These are phyloP conservation scores for Xylaria digitata DNA, from an alignment of 2,329 filamentous ascomycete species.

Conservation along the genomic window DNA sequence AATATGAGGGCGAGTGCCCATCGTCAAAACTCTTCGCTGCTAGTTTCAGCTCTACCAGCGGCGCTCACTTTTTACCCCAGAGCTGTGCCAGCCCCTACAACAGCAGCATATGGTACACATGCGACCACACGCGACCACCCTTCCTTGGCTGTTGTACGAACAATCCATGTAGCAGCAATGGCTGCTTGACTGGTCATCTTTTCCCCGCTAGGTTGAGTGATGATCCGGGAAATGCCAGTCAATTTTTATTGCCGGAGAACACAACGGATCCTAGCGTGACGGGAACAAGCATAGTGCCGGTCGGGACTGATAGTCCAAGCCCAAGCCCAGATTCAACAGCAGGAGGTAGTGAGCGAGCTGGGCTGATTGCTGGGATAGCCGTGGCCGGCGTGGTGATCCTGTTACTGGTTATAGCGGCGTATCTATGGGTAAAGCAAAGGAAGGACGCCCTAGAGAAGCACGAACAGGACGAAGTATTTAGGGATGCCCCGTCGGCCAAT, in stretches of 20 bases:
- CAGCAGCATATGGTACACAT: conserved; percentile 52
- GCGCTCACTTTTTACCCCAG: conserved; percentile 49
- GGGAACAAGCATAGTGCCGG: background rate
- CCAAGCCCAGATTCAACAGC: background rate
- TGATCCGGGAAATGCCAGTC: conserved; percentile 32
- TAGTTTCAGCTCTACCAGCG: conserved; percentile 48
- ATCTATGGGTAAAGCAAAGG: conserved; percentile 35
- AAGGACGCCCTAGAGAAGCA: conserved; percentile 3
- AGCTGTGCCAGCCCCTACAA: conserved; percentile 45
- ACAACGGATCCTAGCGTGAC: background rate
- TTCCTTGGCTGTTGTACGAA: conserved; percentile 55
- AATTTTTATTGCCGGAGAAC: conserved; percentile 36
- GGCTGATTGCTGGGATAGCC: conserved; percentile 38
- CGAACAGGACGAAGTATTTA: background rate
- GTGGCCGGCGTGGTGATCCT: conserved; percentile 38
- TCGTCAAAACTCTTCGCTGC: conserved; percentile 48
- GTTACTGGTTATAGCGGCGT: conserved; percentile 31
- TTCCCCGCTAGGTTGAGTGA: conserved; percentile 43
- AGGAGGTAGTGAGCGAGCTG: conserved; percentile 12
- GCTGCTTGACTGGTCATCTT: conserved; percentile 49
- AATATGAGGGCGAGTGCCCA: conserved; percentile 46
- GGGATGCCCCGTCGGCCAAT: background rate
- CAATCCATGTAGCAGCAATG: conserved; percentile 49
- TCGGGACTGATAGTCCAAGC: background rate
- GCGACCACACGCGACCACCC: conserved; percentile 42